Percentiles rank a stretch among this genome's conserved stretches.
Evolutionary conservation across 2,329 filamentous ascomycete species (phyloP).

Genomic region (Cercospora sojina): DNA sequence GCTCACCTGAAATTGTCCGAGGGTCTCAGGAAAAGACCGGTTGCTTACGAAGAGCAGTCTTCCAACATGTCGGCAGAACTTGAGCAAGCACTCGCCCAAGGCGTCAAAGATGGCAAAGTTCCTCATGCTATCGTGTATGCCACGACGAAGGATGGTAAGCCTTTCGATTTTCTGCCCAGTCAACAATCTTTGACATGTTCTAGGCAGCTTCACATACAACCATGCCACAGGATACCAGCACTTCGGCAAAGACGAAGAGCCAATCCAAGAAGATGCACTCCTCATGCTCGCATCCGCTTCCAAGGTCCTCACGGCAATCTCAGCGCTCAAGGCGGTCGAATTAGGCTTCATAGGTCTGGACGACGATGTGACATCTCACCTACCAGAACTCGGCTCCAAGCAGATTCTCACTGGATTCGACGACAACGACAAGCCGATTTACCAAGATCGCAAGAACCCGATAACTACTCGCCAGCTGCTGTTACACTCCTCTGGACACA

Average conservation of each 20-base stretch:
- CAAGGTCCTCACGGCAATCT: conserved; percentile 53
- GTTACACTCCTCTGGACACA: conserved; percentile 52
- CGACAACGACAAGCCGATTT: conserved; percentile 40
- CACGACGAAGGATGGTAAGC: conserved; percentile 31
- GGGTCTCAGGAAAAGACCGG: background rate
- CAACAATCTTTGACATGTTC: background rate
- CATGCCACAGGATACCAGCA: conserved; percentile 32
- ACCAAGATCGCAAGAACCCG: conserved; percentile 38
- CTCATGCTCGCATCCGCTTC: conserved; percentile 40
- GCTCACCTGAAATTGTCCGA: background rate
- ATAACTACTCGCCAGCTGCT: conserved; percentile 55
- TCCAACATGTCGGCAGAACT: conserved; percentile 24
- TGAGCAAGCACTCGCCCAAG: conserved; percentile 32
- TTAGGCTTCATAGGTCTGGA: conserved; percentile 50
- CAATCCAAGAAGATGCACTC: conserved; percentile 34
- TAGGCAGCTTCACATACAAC: conserved; percentile 36
- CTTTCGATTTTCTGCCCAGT: background rate
- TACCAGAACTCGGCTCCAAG: conserved; percentile 52
- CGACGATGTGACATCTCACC: conserved; percentile 46
- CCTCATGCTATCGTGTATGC: conserved; percentile 35
- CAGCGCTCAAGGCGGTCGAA: conserved; percentile 57
- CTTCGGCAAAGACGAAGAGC: conserved; percentile 24
- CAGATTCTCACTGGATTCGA: conserved; percentile 52
- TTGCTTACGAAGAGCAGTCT: conserved; percentile 2
- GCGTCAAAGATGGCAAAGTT: conserved; percentile 35